A percentile compares a stretch with the other conserved stretches of the same genome.
phyloP scores from a whole-genome alignment of 2,329 filamentous ascomycete species.

The Colletotrichum caudatum region DNA sequence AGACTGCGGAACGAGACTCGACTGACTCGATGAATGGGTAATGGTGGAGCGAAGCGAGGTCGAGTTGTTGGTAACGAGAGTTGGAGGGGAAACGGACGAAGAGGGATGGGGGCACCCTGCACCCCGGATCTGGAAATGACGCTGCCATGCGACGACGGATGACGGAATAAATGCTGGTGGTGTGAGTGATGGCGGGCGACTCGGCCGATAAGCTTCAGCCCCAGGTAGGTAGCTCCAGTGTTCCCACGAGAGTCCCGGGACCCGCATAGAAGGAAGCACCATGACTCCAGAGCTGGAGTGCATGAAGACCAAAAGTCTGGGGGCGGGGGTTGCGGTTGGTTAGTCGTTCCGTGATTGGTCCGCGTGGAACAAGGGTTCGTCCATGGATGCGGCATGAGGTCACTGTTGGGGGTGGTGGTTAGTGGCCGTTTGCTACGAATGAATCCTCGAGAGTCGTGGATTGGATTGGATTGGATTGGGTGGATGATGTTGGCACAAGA shows the following conservation, averaged over 20 bases:
- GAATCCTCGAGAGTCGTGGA: slow-evolving; percentile 1
- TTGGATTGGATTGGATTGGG: neutral
- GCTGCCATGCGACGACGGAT: slow-evolving; percentile 2
- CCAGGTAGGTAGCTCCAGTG: neutral
- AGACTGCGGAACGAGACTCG: neutral
- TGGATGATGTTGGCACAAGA: slow-evolving; percentile 13
- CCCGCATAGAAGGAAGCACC: neutral
- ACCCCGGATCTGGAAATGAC: slow-evolving; percentile 31
- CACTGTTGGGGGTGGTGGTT: slow-evolving; percentile 26
- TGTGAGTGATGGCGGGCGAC: slow-evolving; percentile 7
- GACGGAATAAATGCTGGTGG: neutral
- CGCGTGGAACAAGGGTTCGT: neutral
- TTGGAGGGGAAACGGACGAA: neutral
- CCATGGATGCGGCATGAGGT: slow-evolving; percentile 31
- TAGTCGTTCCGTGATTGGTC: neutral
- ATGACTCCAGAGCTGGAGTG: slow-evolving; percentile 2
- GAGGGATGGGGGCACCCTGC: neutral
- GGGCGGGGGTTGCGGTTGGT: slow-evolving; percentile 1
- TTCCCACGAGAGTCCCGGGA: neutral
- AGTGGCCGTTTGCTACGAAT: slow-evolving; percentile 11
- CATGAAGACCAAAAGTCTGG: slow-evolving; percentile 25
- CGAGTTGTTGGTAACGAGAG: neutral
- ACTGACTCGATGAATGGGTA: neutral
- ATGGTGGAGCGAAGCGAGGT: neutral
- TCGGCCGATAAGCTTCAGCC: slow-evolving; percentile 23